These are phyloP conservation scores for Apocynum venetum DNA, from an alignment of 257 asterid genomes.

Conservation along the genomic window DNA sequence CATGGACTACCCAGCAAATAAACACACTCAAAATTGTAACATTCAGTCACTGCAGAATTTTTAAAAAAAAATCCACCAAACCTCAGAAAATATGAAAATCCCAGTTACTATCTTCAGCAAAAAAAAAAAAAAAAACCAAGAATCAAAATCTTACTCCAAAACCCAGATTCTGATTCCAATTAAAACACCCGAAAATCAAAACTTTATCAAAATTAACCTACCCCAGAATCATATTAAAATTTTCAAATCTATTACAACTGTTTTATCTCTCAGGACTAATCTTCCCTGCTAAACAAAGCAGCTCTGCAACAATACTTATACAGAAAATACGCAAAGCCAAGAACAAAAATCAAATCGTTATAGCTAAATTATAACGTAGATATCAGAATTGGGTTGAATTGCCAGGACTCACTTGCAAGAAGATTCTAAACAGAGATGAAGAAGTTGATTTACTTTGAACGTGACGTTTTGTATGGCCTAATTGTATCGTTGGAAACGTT, in stretches of 20 bases:
- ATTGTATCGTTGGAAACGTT: slow-evolving; percentile 22
- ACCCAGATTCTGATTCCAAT: slow-evolving; percentile 31
- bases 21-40: slow-evolving; percentile 4
- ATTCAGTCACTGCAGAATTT: slow-evolving; percentile 5
- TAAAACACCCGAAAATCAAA: slow-evolving; percentile 22
- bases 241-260: background rate
- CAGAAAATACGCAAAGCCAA: background rate
- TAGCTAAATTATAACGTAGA: background rate
- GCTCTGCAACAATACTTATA: no score
- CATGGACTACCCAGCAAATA: slow-evolving; percentile 19
- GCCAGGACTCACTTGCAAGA: slow-evolving; percentile 22
- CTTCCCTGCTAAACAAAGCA: no score
- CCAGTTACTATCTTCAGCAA: slow-evolving; percentile 11
- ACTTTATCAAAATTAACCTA: slow-evolving; percentile 3
- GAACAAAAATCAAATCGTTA: background rate
- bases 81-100: slow-evolving; percentile 1
- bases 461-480: slow-evolving; percentile 24
- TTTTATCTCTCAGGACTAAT: background rate
- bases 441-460: slow-evolving; percentile 16
- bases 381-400: slow-evolving; percentile 1
- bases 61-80: slow-evolving; percentile 4
- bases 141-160: slow-evolving; percentile 13
- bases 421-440: slow-evolving; percentile 16
- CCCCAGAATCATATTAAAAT: background rate
- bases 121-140: slow-evolving; percentile 16